Conservation (phyloP, 2,329 filamentous ascomycete genomes). For the Coniochaeta sp. region DNA sequence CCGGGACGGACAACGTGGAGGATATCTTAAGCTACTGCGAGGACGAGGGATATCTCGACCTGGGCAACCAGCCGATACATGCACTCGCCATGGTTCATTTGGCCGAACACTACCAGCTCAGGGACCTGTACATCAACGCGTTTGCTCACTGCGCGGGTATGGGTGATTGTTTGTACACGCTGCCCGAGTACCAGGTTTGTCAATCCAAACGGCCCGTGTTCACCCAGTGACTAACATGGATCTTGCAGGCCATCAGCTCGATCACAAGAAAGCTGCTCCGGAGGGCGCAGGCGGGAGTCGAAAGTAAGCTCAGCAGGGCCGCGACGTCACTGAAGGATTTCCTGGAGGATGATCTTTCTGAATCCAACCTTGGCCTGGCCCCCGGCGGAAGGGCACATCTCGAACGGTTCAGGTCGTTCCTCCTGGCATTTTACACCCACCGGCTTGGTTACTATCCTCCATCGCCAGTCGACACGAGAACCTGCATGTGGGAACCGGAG, state of each 20-base stretch:
- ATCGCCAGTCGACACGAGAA: constrained; percentile 29
- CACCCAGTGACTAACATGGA: constrained; percentile 14
- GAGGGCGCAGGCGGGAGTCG: constrained; percentile 57
- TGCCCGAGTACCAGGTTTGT: constrained; percentile 55
- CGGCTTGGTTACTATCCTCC: constrained; percentile 71
- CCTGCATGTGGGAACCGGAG: constrained; percentile 46
- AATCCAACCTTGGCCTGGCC: constrained; percentile 58
- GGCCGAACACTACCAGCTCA: constrained; percentile 58
- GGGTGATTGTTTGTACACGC: constrained; percentile 51
- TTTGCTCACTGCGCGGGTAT: constrained; percentile 77
- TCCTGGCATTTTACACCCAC: constrained; percentile 58
- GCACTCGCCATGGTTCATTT: constrained; percentile 61
- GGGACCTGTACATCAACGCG: constrained; percentile 63
- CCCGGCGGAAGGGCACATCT: constrained; percentile 57
- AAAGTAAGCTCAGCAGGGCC: constrained; percentile 52
- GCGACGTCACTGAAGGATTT: constrained; percentile 57
- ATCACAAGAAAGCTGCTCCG: constrained; percentile 60
- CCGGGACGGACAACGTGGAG: constrained; percentile 46
- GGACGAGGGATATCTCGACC: constrained; percentile 61
- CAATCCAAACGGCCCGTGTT: background rate
- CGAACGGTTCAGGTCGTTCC: constrained; percentile 63
- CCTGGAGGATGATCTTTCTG: constrained; percentile 63
- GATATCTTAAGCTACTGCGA: constrained; percentile 62
- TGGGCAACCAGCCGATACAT: constrained; percentile 59
- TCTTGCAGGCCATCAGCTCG: constrained; percentile 37